phyloP scores from a whole-genome alignment of 2,329 filamentous ascomycete genomes.

The Bisporella sp. region DNA sequence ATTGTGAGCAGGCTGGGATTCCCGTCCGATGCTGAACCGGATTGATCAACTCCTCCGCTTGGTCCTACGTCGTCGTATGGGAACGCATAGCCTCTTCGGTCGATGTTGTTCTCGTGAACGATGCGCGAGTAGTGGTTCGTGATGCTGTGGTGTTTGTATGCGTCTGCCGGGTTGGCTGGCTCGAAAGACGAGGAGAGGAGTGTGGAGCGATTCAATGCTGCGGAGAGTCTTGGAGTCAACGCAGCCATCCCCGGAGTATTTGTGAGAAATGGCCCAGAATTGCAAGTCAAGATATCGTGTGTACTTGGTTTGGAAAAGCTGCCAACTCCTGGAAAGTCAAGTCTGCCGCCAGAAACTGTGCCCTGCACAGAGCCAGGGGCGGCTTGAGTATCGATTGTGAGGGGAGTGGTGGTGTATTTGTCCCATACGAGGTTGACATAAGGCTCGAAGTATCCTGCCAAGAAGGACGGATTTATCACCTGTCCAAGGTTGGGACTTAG shows the following conservation, averaged over 20 bases:
- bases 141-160: slow-evolving; percentile 45
- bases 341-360: slow-evolving; percentile 11
- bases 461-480: slow-evolving; percentile 32
- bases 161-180: slow-evolving; percentile 39
- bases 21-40: slow-evolving; percentile 48
- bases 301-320: slow-evolving; percentile 50
- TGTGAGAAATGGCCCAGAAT: slow-evolving; percentile 47
- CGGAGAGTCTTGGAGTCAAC: slow-evolving; percentile 66
- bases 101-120: slow-evolving; percentile 52
- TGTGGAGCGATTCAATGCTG: slow-evolving; percentile 69
- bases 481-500: slow-evolving; percentile 34
- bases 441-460: slow-evolving; percentile 35
- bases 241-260: slow-evolving; percentile 39
- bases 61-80: slow-evolving; percentile 64
- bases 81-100: slow-evolving; percentile 60
- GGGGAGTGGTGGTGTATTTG: slow-evolving; percentile 30
- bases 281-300: slow-evolving; percentile 59
- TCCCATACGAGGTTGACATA: slow-evolving; percentile 40
- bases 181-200: slow-evolving; percentile 46
- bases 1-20: slow-evolving; percentile 8
- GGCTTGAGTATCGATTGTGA: slow-evolving; percentile 61
- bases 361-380: slow-evolving; percentile 47
- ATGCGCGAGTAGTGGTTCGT: slow-evolving; percentile 65
- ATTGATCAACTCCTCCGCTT: slow-evolving; percentile 48
- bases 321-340: slow-evolving; percentile 34